Conservation (phyloP, 2,329 filamentous ascomycete species). For the Colletotrichum tropicale region DNA sequence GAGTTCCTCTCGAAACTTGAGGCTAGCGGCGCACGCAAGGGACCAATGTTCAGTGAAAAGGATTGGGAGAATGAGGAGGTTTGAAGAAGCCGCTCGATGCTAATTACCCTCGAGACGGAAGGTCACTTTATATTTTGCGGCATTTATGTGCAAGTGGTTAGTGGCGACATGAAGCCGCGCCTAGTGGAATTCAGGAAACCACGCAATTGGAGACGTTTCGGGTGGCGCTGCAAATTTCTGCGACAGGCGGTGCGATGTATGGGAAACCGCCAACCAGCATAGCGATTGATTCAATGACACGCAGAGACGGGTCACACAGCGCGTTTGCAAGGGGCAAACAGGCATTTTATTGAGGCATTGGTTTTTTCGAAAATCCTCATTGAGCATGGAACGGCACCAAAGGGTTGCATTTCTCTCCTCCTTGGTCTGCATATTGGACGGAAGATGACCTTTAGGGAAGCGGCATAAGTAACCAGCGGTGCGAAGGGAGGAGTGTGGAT, state of each 20-base stretch:
- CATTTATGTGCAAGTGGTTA: background rate
- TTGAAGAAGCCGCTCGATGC: slow-evolving; percentile 24
- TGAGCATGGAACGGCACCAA: background rate
- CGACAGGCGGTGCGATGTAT: background rate
- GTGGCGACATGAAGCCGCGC: background rate
- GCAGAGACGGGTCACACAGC: background rate
- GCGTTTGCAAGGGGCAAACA: background rate
- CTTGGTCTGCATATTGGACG: background rate
- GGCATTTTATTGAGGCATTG: background rate
- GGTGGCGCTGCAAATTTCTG: background rate
- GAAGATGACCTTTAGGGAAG: background rate
- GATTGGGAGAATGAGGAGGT: slow-evolving; percentile 73
- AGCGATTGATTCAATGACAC: slow-evolving; percentile 8
- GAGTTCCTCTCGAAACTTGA: slow-evolving; percentile 93
- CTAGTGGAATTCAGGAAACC: background rate
- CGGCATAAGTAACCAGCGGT: background rate
- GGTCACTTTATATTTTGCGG: background rate
- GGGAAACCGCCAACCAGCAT: slow-evolving; percentile 11
- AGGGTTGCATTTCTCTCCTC: background rate
- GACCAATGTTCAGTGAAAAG: slow-evolving; percentile 65
- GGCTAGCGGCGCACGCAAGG: slow-evolving; percentile 52
- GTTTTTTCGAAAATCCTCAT: background rate
- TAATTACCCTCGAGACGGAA: background rate
- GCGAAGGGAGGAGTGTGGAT: background rate
- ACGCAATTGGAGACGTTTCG: background rate